These are phyloP conservation scores for Pyrenophora seminiperda DNA, from an alignment of 2,329 filamentous ascomycete species.

Conservation along the genomic window DNA sequence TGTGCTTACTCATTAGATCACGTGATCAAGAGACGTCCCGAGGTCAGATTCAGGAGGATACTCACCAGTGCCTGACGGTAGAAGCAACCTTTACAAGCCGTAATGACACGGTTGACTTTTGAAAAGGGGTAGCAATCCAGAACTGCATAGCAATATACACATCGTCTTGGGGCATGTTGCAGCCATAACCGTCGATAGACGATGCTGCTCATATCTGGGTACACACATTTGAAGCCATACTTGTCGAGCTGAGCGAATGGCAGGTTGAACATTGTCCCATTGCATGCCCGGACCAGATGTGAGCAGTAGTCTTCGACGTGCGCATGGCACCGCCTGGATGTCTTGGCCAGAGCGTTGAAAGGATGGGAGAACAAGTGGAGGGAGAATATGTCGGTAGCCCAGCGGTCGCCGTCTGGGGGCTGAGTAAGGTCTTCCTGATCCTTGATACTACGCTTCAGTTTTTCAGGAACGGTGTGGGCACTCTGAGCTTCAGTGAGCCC, in stretches of 20 bases:
- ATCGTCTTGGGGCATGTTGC: conserved; percentile 35
- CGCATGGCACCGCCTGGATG: conserved; percentile 27
- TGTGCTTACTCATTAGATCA: conserved; percentile 10
- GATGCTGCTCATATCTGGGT: conserved; percentile 34
- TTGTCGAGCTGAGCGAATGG: conserved; percentile 31
- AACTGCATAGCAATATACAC: conserved; percentile 33
- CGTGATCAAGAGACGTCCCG: background rate
- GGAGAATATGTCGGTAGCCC: conserved; percentile 37
- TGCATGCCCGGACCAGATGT: conserved; percentile 34
- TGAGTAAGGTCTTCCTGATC: conserved; percentile 26
- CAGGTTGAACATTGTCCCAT: conserved; percentile 35
- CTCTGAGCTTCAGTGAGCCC: conserved; percentile 39
- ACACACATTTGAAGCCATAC: conserved; percentile 25
- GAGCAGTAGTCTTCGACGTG: conserved; percentile 35
- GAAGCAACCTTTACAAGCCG: conserved; percentile 37
- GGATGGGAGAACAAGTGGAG: conserved; percentile 30
- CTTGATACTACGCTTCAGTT: conserved; percentile 26
- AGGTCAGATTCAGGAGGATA: background rate
- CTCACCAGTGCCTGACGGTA: conserved; percentile 36
- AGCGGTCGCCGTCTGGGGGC: conserved; percentile 32
- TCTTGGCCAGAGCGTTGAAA: conserved; percentile 35
- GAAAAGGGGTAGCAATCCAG: conserved; percentile 36
- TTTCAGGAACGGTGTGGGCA: conserved; percentile 22
- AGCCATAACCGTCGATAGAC: conserved; percentile 41
- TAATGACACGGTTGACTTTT: conserved; percentile 22